These are phyloP conservation scores for Tuber calosporum DNA, from an alignment of 495 filamentous ascomycete genomes.

Conservation along the genomic window DNA sequence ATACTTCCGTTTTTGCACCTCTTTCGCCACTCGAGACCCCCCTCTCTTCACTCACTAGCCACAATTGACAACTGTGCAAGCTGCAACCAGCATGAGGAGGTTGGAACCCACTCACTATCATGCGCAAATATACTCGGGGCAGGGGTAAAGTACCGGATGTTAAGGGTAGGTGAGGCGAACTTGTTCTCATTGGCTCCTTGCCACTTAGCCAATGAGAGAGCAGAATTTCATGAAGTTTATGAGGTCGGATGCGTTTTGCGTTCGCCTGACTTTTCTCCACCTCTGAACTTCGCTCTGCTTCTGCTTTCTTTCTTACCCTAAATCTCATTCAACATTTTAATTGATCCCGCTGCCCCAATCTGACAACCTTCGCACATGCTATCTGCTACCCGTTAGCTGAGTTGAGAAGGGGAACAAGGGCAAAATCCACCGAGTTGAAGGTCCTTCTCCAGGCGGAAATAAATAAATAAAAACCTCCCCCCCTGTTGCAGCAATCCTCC, in stretches of 20 bases:
- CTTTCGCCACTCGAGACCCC: neutral
- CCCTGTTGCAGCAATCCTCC: neutral
- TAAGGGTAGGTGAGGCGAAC: too few relatives aligned
- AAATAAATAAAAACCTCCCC: neutral
- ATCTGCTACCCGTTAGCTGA: neutral
- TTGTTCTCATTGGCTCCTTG: too few relatives aligned
- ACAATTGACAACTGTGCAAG: constrained; percentile 2
- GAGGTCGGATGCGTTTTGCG: too few relatives aligned
- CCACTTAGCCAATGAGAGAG: too few relatives aligned
- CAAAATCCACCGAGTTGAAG: neutral
- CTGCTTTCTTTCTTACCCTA: neutral
- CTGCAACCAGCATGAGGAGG: neutral
- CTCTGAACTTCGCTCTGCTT: neutral
- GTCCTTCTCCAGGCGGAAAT: neutral
- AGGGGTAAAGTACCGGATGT: too few relatives aligned
- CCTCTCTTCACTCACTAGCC: neutral
- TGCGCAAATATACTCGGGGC: too few relatives aligned
- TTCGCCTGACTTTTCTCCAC: neutral
- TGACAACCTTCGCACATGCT: neutral
- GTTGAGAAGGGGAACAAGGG: neutral
- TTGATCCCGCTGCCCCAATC: neutral
- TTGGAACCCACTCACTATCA: too few relatives aligned
- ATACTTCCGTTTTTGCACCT: neutral
- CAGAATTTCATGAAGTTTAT: too few relatives aligned
- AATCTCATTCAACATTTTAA: neutral